Evolutionary conservation across 2,329 filamentous ascomycete species (phyloP).

Genomic region (Pseudonectria buxi): DNA sequence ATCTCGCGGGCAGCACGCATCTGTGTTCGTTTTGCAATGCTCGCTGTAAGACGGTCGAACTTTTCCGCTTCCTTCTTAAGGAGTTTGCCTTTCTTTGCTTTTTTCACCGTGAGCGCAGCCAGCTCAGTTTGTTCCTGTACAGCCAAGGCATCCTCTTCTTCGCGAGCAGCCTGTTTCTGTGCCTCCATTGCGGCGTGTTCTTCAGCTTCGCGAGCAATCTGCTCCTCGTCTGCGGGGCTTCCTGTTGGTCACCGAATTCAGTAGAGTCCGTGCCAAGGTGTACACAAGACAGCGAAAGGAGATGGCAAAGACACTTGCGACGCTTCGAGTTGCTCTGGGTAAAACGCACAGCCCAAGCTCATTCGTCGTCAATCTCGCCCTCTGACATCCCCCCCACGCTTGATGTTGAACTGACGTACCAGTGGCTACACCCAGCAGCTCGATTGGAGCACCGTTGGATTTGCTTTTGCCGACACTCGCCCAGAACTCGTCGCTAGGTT

Average conservation of each 20-base stretch:
- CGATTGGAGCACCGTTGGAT: slow-evolving; percentile 36
- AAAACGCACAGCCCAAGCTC: slow-evolving; percentile 35
- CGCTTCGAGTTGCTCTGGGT: slow-evolving; percentile 40
- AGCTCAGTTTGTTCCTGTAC: slow-evolving; percentile 27
- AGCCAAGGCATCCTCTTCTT: slow-evolving; percentile 17
- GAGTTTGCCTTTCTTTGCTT: slow-evolving; percentile 16
- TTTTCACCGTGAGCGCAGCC: slow-evolving; percentile 37
- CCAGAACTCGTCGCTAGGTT: slow-evolving; percentile 37
- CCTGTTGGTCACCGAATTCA: slow-evolving; percentile 19
- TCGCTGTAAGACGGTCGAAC: slow-evolving; percentile 13
- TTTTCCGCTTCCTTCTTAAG: slow-evolving; percentile 16
- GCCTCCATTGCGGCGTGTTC: slow-evolving; percentile 12
- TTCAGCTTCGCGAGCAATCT: slow-evolving; percentile 25
- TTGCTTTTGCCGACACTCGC: slow-evolving; percentile 29
- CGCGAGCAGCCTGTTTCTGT: slow-evolving; percentile 13
- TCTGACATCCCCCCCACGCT: slow-evolving; percentile 37
- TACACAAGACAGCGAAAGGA: slow-evolving; percentile 42
- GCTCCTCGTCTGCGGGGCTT: slow-evolving; percentile 13
- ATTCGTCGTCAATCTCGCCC: slow-evolving; percentile 36
- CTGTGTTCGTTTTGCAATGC: slow-evolving; percentile 18
- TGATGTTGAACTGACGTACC: slow-evolving; percentile 41
- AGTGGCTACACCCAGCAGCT: slow-evolving; percentile 39
- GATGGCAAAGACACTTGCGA: slow-evolving; percentile 31
- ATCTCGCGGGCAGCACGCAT: slow-evolving; percentile 23
- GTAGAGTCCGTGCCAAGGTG: slow-evolving; percentile 41